phyloP scores from a whole-genome alignment of 352 stramenopile species.

The Thraustotheca clavata region DNA sequence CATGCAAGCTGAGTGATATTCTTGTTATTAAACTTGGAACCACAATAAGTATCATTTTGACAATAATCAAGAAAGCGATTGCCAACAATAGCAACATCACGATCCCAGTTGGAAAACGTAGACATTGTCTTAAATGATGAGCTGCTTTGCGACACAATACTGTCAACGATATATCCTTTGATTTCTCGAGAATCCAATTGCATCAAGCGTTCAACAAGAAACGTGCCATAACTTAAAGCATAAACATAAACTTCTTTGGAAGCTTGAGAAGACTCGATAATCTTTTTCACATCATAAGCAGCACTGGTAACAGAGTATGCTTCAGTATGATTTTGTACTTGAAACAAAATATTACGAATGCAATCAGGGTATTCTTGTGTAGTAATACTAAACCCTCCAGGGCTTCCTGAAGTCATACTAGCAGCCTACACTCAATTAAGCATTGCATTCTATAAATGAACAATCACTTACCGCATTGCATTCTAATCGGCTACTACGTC shows the following conservation, averaged over 20 bases:
- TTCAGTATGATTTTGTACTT: constrained; percentile 21
- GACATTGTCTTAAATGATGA: constrained; percentile 22
- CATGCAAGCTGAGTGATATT: constrained; percentile 11
- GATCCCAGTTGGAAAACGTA: constrained; percentile 23
- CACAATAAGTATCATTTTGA: constrained; percentile 33
- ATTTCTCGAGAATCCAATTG: constrained; percentile 41
- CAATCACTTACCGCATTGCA: constrained; percentile 24
- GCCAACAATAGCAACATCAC: constrained; percentile 31
- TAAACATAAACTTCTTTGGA: constrained; percentile 47
- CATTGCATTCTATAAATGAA: not conserved
- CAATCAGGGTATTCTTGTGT: constrained; percentile 23
- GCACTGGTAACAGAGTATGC: constrained; percentile 59
- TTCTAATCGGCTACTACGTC: constrained; percentile 34
- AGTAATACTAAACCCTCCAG: constrained; percentile 12
- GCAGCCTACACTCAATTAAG: constrained; percentile 1
- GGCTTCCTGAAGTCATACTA: constrained; percentile 14
- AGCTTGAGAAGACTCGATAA: constrained; percentile 41
- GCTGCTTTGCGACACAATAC: constrained; percentile 26
- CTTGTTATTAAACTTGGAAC: constrained; percentile 18
- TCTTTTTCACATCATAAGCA: constrained; percentile 43
- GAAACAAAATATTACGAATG: constrained; percentile 24
- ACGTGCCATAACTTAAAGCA: constrained; percentile 57
- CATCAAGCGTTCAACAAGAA: constrained; percentile 52
- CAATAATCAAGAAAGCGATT: constrained; percentile 42
- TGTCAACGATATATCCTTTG: constrained; percentile 54